These are phyloP conservation scores for Musa schizocarpa DNA, from an alignment of 176 grass and related monocot genomes.

Conservation along the genomic window DNA sequence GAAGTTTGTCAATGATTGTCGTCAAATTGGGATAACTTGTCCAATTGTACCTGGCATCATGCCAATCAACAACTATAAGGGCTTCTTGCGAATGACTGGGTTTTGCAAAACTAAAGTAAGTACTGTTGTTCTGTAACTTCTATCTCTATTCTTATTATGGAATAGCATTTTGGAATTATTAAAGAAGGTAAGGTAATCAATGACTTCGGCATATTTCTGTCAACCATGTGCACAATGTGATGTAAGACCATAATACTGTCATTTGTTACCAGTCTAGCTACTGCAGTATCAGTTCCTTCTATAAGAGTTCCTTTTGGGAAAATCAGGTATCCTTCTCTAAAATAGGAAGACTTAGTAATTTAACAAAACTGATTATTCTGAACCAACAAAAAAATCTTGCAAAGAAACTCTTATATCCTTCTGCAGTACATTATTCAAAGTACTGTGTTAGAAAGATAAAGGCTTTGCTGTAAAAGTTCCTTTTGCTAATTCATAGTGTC, in stretches of 20 bases:
- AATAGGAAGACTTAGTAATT: background rate
- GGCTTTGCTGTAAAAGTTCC: background rate
- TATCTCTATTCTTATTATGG: background rate
- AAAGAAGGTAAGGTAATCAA: no score
- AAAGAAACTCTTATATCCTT: background rate
- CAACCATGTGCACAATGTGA: background rate
- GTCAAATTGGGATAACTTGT: slow-evolving; percentile 78
- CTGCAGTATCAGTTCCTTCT: background rate
- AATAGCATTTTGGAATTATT: background rate
- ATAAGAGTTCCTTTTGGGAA: background rate
- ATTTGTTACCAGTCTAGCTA: background rate
- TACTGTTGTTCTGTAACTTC: background rate
- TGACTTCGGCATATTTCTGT: background rate
- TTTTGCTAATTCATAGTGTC: background rate
- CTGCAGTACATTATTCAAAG: background rate
- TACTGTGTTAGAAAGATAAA: background rate
- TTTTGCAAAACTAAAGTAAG: slow-evolving; percentile 89
- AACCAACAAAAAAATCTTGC: background rate
- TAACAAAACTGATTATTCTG: background rate
- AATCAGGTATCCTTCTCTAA: no score
- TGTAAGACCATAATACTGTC: background rate
- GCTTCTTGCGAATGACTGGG: slow-evolving; percentile 71
- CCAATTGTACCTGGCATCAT: slow-evolving; percentile 94
- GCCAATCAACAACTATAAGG: slow-evolving; percentile 89
- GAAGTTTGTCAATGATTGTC: slow-evolving; percentile 80